Evolutionary conservation across 257 asterid genomes (phyloP), one percentile per base, ranked within the genome.

Genomic region (Solanum arcanum): DNA sequence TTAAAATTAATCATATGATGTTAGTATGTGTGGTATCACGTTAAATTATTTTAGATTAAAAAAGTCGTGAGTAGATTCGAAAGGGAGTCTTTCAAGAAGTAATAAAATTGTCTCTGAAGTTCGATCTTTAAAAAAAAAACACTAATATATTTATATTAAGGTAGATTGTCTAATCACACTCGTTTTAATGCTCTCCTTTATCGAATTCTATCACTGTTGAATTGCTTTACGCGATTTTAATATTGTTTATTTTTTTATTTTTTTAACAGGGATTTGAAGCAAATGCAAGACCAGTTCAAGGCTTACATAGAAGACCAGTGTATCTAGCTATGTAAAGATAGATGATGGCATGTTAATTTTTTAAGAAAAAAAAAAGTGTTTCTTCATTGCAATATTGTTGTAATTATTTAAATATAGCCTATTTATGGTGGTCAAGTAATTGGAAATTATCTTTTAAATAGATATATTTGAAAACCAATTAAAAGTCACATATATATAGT

Each of bases 211-310:
- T 13, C 6, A 64, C 12, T 2, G 7, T 12, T 12, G 18, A 2
- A 64, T 66, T 66, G 5, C 0, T 66, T 13, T 66, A 20, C 16
- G 5, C 1, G 3, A 60, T n/a, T 66, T 76, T 15, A 3, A n/a
- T 20, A 3, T 27, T 27, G 1, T 27, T 27, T 27, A 27, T 27
- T 27, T 27, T 1, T 27, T 27, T 27, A 27, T 27, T 27, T 49
- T 15, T 15, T 15, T 3, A 25, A 84, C 73, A 93, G 95, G 96
- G 92, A 29, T 91, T 39, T 56, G 89, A 90, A 87, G 47, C 62
- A 11, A 93, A 93, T 86, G 90, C 96, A 84, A 91, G 96, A 87
- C 96, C 96, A n/a, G 83, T n/a, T 69, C 96, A 93, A 75, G 12
- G 69, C 68, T 80, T 80, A 49, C 44, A 29, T 47, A 80, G 23